Evolutionary conservation across 148 eudicot genomes (phyloP), one percentile per base, ranked within the genome.

Genomic region (Camellia granthamiana): DNA sequence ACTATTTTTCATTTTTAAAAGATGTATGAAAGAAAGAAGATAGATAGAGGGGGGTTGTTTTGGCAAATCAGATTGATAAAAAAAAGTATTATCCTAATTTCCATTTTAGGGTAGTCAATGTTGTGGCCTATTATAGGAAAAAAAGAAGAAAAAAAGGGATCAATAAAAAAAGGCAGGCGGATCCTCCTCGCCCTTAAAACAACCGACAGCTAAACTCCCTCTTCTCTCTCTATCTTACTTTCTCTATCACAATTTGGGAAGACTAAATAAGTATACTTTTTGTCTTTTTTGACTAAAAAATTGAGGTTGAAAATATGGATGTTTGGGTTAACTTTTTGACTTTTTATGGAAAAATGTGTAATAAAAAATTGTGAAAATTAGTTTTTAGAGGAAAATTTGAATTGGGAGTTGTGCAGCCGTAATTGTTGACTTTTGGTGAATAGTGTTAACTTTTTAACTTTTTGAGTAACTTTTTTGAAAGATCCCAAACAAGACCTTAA

Each of bases 21-120:
- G 21, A 68, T 38, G 73, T 55, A 2, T 19, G 54, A 56, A 44
- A 51, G 42, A n/a, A 18, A 49, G 52, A 47, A 44, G 5, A 46
- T 60, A 21, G 10, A 63, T 55, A 65, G 63, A 52, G 64, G 44
- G 58, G 47, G 19, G 30, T 49, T 76, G 74, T 13, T 81, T 81
- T 76, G 75, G 60, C 15, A 67, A 15, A 77, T 38, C 4, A 18
- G n/a, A 2, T 58, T 41, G 38, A 15, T 30, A 16, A 42, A 0
- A 13, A 62, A 21, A 13, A n/a, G 64, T n/a, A 79, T 62, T 52
- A 83, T 80, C 78, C 74, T 30, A 77, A 82, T 75, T 81, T 84
- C 84, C 88, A 49, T 71, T 80, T 80, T 85, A 72, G 59, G 89
- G 84, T 13, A 74, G 82, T 81, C 81, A 81, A 66, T 83, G 86